Conservation (phyloP, 768 basidiomycete genomes). For the Leucosporidium scottii region DNA sequence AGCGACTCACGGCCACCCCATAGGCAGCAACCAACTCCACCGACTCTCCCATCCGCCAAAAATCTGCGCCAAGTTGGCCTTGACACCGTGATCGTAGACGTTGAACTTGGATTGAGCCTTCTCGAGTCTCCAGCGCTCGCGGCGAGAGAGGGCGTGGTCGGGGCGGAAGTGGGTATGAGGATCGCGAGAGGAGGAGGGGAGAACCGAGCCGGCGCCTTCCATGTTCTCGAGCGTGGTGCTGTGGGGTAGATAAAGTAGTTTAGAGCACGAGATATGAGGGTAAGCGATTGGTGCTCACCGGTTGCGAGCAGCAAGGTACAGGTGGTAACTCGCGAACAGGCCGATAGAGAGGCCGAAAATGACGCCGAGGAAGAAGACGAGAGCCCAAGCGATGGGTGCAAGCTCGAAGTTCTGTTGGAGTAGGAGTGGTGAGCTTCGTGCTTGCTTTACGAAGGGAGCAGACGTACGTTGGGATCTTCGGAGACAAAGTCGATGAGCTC, state of each 20-base stretch:
- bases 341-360: slow-evolving; percentile 20
- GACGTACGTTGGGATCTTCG: neutral
- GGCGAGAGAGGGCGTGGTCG: slow-evolving; percentile 1
- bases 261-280: too few species aligned
- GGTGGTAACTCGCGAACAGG: slow-evolving; percentile 22
- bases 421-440: neutral
- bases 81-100: slow-evolving; percentile 22
- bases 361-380: slow-evolving; percentile 18
- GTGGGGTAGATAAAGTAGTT: neutral
- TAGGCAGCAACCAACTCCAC: slow-evolving; percentile 18
- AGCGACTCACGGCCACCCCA: slow-evolving; percentile 22
- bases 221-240: slow-evolving; percentile 26
- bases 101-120: slow-evolving; percentile 3
- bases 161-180: neutral
- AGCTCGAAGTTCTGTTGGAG: slow-evolving; percentile 19
- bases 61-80: slow-evolving; percentile 13
- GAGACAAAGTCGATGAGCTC: slow-evolving; percentile 19
- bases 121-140: slow-evolving; percentile 10
- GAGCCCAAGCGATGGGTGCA: slow-evolving; percentile 29
- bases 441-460: neutral
- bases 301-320: slow-evolving; percentile 25
- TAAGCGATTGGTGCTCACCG: too few species aligned
- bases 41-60: slow-evolving; percentile 11
- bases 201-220: slow-evolving; percentile 10
- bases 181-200: neutral